A percentile compares a stretch with the other conserved stretches of the same genome.
Evolutionary conservation across 2,329 filamentous ascomycete species (phyloP).

Genomic region (Aspergillus sp.): DNA sequence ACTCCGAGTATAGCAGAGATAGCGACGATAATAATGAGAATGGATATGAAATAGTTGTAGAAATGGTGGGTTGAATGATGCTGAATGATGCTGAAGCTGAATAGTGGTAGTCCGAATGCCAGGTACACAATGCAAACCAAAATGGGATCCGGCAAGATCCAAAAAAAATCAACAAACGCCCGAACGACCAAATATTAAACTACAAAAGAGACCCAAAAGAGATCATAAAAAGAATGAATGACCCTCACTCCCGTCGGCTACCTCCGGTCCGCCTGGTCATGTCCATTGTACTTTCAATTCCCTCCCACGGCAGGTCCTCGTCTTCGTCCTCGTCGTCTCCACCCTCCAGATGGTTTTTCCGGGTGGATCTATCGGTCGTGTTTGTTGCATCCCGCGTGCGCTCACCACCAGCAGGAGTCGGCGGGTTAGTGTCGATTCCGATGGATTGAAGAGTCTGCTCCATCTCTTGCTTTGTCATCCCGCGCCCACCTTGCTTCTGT

Average conservation of each 20-base stretch:
- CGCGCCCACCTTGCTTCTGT: slow-evolving; percentile 58
- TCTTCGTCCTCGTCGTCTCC: slow-evolving; percentile 29
- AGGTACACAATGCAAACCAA: no score
- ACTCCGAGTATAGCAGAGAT: neutral
- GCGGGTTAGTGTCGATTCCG: slow-evolving; percentile 25
- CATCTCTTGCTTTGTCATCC: slow-evolving; percentile 55
- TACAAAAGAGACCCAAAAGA: neutral
- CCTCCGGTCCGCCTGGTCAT: slow-evolving; percentile 24
- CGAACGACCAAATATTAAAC: no score
- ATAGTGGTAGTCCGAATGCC: no score
- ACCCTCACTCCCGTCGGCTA: slow-evolving; percentile 11
- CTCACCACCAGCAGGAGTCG: slow-evolving; percentile 1
- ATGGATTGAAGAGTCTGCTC: slow-evolving; percentile 53
- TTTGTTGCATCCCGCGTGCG: slow-evolving; percentile 18
- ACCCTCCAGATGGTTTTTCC: slow-evolving; percentile 10
- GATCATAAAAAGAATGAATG: slow-evolving; percentile 2
- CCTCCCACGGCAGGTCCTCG: slow-evolving; percentile 37
- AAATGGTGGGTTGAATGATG: no score
- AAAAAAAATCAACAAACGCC: no score
- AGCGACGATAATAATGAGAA: neutral
- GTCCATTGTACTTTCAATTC: slow-evolving; percentile 36
- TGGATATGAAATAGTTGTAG: no score
- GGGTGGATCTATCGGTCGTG: slow-evolving; percentile 19
- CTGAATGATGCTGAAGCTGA: no score
- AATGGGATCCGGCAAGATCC: no score